A percentile compares a stretch with the other conserved stretches of the same genome.
phyloP scores from a whole-genome alignment of 108 stramenopile species.

The Schizochytrium sp. region DNA sequence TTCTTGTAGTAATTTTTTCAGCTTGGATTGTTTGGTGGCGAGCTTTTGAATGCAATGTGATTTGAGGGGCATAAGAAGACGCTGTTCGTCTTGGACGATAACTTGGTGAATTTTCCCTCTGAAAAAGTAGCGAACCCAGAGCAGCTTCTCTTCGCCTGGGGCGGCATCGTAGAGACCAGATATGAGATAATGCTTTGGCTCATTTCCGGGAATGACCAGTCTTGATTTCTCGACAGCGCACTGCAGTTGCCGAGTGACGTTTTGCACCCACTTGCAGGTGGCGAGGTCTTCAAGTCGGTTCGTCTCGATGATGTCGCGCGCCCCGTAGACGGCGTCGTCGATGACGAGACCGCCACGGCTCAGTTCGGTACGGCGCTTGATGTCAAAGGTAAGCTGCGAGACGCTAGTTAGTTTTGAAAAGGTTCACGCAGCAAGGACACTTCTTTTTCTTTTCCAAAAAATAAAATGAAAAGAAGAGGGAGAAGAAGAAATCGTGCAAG shows the following conservation, averaged over 20 bases:
- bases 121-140: conserved; percentile 11
- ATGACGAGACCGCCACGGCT: neutral
- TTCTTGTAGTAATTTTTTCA: neutral
- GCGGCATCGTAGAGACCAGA: neutral
- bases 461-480: too few relatives aligned
- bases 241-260: neutral
- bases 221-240: neutral
- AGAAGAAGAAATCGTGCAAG: too few relatives aligned
- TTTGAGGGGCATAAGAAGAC: neutral
- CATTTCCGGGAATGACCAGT: neutral
- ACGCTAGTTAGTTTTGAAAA: neutral
- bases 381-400: neutral
- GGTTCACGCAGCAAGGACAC: neutral
- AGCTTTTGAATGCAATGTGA: neutral
- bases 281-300: neutral
- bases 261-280: neutral
- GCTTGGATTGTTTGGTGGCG: neutral
- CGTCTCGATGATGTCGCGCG: conserved; percentile 4
- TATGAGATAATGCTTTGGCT: neutral
- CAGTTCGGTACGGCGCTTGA: neutral
- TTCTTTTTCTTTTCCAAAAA: too few relatives aligned
- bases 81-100: neutral
- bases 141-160: neutral
- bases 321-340: conserved; percentile 4
- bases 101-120: neutral